A percentile compares a stretch with the other conserved stretches of the same genome.
Evolutionary conservation across 371 early-diverging fungal genomes (phyloP).

Genomic region (Mucor racemosus): DNA sequence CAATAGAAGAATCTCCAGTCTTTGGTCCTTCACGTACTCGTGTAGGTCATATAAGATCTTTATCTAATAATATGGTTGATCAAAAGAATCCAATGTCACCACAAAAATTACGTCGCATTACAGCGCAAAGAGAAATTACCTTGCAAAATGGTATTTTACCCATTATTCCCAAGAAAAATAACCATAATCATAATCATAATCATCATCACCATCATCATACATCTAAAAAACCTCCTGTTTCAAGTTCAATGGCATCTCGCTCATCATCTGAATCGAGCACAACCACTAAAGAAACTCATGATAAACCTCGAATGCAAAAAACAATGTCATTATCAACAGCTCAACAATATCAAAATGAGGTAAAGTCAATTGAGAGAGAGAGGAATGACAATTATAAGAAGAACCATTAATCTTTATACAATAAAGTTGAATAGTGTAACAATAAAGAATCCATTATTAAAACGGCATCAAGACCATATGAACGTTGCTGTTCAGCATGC

Average conservation of each 20-base stretch:
- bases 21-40: constrained; percentile 15
- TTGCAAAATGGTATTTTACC: constrained; percentile 17
- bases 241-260: constrained; percentile 13
- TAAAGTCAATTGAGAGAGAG: not conserved
- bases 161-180: constrained; percentile 3
- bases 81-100: constrained; percentile 12
- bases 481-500: constrained; percentile 27
- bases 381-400: not conserved
- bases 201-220: constrained; percentile 8
- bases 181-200: not conserved
- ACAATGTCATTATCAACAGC: constrained; percentile 20
- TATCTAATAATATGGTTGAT: constrained; percentile 21
- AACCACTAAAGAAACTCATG: constrained; percentile 2
- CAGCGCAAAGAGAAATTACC: constrained; percentile 26
- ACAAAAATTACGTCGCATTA: constrained; percentile 26
- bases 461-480: constrained; percentile 14
- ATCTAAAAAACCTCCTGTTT: constrained; percentile 4
- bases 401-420: constrained; percentile 6
- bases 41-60: constrained; percentile 13
- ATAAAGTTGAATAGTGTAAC: not conserved
- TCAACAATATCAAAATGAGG: constrained; percentile 16
- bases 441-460: not conserved
- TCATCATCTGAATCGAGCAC: constrained; percentile 16
- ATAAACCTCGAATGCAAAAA: constrained; percentile 20
- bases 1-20: constrained; percentile 9